phyloP scores from a whole-genome alignment of 2,329 filamentous ascomycete species.

The Scedosporium dehoogii region DNA sequence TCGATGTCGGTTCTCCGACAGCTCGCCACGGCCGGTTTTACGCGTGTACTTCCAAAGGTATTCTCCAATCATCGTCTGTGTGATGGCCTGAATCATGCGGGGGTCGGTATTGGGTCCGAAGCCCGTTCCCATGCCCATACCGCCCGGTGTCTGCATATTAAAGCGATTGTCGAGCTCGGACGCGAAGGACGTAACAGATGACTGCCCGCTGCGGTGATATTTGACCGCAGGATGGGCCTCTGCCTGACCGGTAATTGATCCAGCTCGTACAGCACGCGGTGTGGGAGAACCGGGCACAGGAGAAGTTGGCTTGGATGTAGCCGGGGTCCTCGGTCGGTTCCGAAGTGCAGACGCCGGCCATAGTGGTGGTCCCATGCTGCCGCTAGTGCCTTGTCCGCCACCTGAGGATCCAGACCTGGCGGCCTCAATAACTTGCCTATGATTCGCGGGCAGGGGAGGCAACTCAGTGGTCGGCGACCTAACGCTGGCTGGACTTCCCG shows the following conservation, averaged over 20 bases:
- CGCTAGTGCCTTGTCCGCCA: conserved; percentile 22
- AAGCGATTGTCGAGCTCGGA: conserved; percentile 91
- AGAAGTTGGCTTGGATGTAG: conserved; percentile 33
- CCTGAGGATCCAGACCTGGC: conserved; percentile 51
- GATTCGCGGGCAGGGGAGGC: conserved; percentile 74
- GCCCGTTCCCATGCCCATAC: conserved; percentile 35
- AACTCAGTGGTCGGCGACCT: conserved; percentile 29
- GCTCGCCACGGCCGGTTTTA: conserved; percentile 77
- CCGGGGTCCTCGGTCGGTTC: conserved; percentile 52
- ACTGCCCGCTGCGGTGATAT: conserved; percentile 47
- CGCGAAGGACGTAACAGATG: conserved; percentile 89
- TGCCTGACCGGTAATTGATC: background rate
- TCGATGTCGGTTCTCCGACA: conserved; percentile 82
- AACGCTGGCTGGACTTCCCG: conserved; percentile 64
- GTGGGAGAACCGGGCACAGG: conserved; percentile 47
- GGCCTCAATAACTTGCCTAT: conserved; percentile 75
- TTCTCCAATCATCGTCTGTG: conserved; percentile 98
- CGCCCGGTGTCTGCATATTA: conserved; percentile 52
- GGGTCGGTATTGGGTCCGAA: conserved; percentile 73
- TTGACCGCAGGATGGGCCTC: conserved; percentile 3
- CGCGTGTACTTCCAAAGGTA: conserved; percentile 99
- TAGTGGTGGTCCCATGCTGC: conserved; percentile 71
- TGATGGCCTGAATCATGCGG: conserved; percentile 98
- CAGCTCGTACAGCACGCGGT: conserved; percentile 35
- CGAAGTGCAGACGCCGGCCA: conserved; percentile 66